Evolutionary conservation across 192 early-diverging fungal genomes (phyloP).

Genomic region (Coemansia sp.): DNA sequence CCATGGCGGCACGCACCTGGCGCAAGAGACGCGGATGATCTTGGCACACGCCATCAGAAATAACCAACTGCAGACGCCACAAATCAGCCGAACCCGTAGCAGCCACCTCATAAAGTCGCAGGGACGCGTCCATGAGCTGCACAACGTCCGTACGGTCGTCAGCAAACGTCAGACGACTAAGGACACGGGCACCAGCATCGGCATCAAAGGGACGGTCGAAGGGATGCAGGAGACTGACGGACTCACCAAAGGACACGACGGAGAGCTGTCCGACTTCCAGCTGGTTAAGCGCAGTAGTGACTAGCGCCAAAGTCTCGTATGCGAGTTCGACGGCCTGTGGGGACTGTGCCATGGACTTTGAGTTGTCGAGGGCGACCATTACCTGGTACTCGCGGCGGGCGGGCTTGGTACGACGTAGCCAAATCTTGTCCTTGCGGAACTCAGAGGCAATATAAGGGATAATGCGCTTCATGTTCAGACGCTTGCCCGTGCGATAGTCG

Average conservation of each 20-base stretch:
- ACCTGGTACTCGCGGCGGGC: conserved; percentile 98
- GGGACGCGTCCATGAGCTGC: conserved; percentile 83
- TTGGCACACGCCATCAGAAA: conserved; percentile 97
- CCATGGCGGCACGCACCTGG: conserved; percentile 84
- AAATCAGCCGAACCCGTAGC: conserved; percentile 63
- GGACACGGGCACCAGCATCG: conserved; percentile 87
- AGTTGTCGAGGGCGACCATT: conserved; percentile 97
- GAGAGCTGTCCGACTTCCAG: conserved; percentile 94
- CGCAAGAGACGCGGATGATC: conserved; percentile 84
- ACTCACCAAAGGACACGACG: conserved; percentile 90
- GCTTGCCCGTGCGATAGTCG: conserved; percentile 97
- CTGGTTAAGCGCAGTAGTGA: conserved; percentile 90
- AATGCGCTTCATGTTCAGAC: conserved; percentile 99
- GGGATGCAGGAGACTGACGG: conserved; percentile 85
- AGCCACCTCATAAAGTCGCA: conserved; percentile 77
- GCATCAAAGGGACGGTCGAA: conserved; percentile 91
- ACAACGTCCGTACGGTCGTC: conserved; percentile 89
- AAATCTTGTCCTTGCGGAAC: conserved; percentile 99
- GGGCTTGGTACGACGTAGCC: conserved; percentile 97
- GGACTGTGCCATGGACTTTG: conserved; percentile 91
- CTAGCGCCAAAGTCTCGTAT: conserved; percentile 90
- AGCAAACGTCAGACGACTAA: conserved; percentile 89
- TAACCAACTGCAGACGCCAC: conserved; percentile 95
- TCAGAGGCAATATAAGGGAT: conserved; percentile 99
- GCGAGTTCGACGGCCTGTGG: conserved; percentile 80